Conservation (phyloP, 306 rosid species). For the Hippophae tibetana region DNA sequence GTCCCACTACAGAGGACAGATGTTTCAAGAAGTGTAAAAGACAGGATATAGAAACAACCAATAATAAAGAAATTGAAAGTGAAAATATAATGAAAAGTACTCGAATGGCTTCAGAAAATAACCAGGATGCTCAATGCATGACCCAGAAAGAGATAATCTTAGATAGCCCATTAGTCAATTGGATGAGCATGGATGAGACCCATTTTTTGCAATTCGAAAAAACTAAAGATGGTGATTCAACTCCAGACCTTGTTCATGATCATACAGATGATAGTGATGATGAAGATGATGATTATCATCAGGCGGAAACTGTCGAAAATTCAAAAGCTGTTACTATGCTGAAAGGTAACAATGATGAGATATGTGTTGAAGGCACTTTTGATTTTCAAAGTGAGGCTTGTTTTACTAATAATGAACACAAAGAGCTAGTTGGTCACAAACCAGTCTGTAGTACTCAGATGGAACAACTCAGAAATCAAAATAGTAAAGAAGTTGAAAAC, state of each 20-base stretch:
- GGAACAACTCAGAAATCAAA: conserved; percentile 15
- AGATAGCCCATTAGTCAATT: conserved; percentile 39
- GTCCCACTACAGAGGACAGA: conserved; percentile 27
- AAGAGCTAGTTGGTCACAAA: conserved; percentile 17
- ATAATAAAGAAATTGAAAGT: conserved; percentile 19
- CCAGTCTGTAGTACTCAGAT: conserved; percentile 1
- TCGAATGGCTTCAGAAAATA: conserved; percentile 21
- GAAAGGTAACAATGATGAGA: conserved; percentile 22
- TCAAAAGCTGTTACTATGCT: conserved; percentile 16
- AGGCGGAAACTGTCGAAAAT: conserved; percentile 20
- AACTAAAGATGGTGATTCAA: conserved; percentile 30
- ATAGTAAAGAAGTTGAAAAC: conserved; percentile 24
- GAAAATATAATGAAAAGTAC: conserved; percentile 9
- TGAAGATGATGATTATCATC: conserved; percentile 30
- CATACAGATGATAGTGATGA: conserved; percentile 41
- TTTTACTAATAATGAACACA: conserved; percentile 12
- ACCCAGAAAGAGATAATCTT: conserved; percentile 17
- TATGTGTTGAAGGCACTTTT: conserved; percentile 12
- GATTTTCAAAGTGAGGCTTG: conserved; percentile 9
- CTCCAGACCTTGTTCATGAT: conserved; percentile 32
- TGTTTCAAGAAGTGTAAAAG: conserved; percentile 45
- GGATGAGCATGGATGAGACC: conserved; percentile 74
- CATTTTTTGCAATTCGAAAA: conserved; percentile 36
- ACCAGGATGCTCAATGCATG: conserved; percentile 18
- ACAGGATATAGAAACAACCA: conserved; percentile 28